Conservation (phyloP, 2,329 filamentous ascomycete genomes). For the Knoxdaviesia proteae region DNA sequence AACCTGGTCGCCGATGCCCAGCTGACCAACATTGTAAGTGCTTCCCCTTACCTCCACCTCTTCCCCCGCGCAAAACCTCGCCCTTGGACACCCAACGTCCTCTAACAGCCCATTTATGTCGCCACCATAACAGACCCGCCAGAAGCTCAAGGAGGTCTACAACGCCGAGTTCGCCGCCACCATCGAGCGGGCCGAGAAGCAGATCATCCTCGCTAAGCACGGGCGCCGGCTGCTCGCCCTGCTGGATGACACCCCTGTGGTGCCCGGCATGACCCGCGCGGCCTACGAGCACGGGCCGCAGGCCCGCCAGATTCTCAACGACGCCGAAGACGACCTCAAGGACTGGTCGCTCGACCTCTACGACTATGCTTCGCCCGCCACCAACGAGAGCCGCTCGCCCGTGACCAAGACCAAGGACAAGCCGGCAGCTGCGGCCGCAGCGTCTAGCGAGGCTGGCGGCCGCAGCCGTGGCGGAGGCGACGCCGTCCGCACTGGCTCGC, state of each 20-base stretch:
- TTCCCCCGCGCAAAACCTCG: not conserved
- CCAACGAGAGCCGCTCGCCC: not conserved
- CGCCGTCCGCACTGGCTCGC: too few species aligned
- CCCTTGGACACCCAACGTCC: conserved; percentile 3
- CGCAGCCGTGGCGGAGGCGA: too few species aligned
- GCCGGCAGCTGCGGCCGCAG: too few species aligned
- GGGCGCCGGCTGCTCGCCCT: conserved; percentile 67
- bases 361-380: conserved; percentile 4
- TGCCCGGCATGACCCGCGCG: conserved; percentile 62
- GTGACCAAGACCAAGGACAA: conserved; percentile 2
- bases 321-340: conserved; percentile 74
- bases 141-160: conserved; percentile 91
- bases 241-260: conserved; percentile 74
- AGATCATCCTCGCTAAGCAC: conserved; percentile 81
- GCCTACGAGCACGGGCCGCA: conserved; percentile 44
- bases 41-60: too few species aligned
- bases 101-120: not conserved
- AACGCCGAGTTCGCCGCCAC: conserved; percentile 72
- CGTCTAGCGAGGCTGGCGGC: too few species aligned
- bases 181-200: conserved; percentile 93
- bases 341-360: conserved; percentile 40
- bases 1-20: conserved; percentile 92
- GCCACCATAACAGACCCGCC: conserved; percentile 44
- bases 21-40: conserved; percentile 71
- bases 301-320: conserved; percentile 72